Evolutionary conservation across 78 protist species (phyloP).

Genomic region (Protostelium mycophagum): DNA sequence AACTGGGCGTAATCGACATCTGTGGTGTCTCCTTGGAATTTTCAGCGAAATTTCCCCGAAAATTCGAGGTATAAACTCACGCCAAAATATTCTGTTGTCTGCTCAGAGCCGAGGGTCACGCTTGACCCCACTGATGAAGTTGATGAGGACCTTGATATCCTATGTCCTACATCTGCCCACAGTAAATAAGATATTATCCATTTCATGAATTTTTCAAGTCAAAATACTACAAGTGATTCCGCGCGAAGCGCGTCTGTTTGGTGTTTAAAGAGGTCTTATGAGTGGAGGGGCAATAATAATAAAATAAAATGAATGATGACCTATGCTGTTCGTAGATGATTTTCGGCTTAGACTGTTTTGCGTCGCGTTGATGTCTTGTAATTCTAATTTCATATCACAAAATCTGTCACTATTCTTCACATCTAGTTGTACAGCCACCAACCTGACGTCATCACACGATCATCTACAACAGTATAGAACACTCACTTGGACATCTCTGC

Average conservation of each 20-base stretch:
- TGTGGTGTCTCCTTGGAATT: background rate
- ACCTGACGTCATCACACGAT: background rate
- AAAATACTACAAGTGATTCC: too few species aligned
- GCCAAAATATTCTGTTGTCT: too few species aligned
- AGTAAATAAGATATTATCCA: too few species aligned
- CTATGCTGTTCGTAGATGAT: background rate
- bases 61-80: too few species aligned
- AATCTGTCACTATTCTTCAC: background rate
- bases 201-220: too few species aligned
- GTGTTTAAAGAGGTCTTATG: too few species aligned
- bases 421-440: background rate
- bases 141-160: background rate
- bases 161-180: background rate
- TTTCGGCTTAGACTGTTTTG: background rate
- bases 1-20: background rate
- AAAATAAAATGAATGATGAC: background rate
- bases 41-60: background rate
- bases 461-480: background rate
- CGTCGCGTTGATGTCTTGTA: background rate
- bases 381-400: background rate
- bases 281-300: background rate
- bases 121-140: background rate
- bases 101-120: background rate
- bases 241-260: too few species aligned
- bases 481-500: background rate